These are phyloP conservation scores for Sclerotinia spermophila DNA, from an alignment of 2,329 filamentous ascomycete genomes.

Conservation along the genomic window DNA sequence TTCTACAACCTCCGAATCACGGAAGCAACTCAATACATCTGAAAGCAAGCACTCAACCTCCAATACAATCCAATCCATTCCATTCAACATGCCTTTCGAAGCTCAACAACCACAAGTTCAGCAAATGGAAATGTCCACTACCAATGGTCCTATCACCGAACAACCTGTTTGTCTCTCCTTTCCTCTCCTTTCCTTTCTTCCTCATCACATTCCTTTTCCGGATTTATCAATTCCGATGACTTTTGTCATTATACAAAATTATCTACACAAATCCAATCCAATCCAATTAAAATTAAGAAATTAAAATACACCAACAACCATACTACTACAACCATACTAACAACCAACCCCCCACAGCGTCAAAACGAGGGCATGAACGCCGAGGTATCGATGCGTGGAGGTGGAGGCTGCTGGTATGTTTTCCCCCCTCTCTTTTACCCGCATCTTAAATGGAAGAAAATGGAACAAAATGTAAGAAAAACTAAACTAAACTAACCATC, in stretches of 20 bases:
- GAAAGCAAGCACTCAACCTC: not conserved
- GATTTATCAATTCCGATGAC: not conserved
- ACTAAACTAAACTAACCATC: not conserved
- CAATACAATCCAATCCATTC: not conserved
- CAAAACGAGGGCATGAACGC: conserved; percentile 16
- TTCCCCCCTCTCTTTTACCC: not conserved
- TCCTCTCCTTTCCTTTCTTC: not conserved
- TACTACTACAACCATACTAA: not conserved
- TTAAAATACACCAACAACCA: not conserved
- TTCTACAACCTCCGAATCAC: not conserved
- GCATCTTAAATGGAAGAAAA: too few species aligned
- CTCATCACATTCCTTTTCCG: not conserved
- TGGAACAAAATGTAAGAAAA: too few species aligned
- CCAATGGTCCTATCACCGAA: conserved; percentile 13
- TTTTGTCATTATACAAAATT: too few species aligned
- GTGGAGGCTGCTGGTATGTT: conserved; percentile 17
- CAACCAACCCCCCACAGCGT: too few species aligned
- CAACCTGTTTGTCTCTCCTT: conserved; percentile 16
- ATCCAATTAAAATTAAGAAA: too few species aligned
- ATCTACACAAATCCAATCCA: too few species aligned
- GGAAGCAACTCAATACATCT: not conserved
- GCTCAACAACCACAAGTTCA: conserved; percentile 18
- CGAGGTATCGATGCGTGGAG: conserved; percentile 15
- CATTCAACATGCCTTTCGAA: conserved; percentile 18
- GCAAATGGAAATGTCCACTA: conserved; percentile 17